phyloP scores from a whole-genome alignment of 306 rosid species.

The Citrullus mucosospermus region DNA sequence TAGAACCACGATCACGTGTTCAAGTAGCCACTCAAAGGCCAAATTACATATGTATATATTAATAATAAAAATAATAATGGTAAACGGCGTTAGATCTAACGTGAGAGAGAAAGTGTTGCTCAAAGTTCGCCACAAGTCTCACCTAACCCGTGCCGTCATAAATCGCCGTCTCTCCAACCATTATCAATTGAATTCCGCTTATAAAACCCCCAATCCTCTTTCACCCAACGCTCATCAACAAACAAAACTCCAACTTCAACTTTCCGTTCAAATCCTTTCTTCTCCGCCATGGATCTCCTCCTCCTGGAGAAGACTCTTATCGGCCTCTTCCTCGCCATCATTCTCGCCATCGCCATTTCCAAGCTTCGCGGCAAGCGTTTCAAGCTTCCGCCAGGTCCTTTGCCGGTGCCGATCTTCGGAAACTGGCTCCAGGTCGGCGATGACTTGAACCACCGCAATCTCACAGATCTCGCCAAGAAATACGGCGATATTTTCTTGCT shows the following conservation, averaged over 20 bases:
- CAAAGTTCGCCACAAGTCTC: background rate
- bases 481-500: constrained; percentile 73
- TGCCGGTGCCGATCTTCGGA: constrained; percentile 67
- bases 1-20: no score
- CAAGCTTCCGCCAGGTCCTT: constrained; percentile 82
- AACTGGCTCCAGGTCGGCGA: constrained; percentile 98
- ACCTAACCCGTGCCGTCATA: constrained; percentile 5
- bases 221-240: background rate
- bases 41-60: no score
- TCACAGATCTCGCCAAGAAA: constrained; percentile 55
- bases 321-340: constrained; percentile 40
- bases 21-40: no score
- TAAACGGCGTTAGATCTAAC: background rate
- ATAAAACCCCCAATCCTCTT: background rate
- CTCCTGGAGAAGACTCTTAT: constrained; percentile 69
- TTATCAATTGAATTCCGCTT: background rate
- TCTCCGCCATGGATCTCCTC: constrained; percentile 53
- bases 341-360: constrained; percentile 40
- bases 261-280: background rate
- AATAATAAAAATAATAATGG: no score
- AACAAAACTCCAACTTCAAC: background rate
- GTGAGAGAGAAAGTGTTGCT: background rate
- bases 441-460: constrained; percentile 85
- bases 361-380: constrained; percentile 56
- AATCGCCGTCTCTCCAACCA: background rate